These are phyloP conservation scores for Cetraspora pellucida DNA, from an alignment of 192 early-diverging fungal species.

Conservation along the genomic window DNA sequence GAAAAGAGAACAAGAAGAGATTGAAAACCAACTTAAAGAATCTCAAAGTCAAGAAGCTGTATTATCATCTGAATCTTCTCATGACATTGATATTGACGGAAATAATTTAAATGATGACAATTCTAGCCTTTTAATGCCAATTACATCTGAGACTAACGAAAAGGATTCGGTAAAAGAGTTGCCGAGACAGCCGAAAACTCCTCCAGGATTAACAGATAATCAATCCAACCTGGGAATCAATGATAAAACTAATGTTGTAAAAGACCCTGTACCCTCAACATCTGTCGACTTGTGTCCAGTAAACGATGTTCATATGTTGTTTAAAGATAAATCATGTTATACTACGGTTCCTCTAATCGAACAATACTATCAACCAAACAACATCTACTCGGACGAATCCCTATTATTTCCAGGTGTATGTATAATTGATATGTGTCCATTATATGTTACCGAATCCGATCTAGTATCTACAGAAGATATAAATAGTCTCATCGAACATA, in stretches of 20 bases:
- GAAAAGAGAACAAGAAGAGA: slow-evolving; percentile 54
- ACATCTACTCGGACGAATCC: background rate
- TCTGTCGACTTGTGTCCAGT: too few species aligned
- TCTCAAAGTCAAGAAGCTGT: slow-evolving; percentile 45
- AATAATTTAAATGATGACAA: background rate
- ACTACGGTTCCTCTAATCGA: background rate
- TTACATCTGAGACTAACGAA: too few species aligned
- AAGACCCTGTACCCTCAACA: too few species aligned
- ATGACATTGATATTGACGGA: slow-evolving; percentile 31
- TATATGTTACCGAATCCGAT: background rate
- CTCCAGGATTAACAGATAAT: too few species aligned
- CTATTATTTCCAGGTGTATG: background rate
- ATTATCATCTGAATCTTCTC: slow-evolving; percentile 25
- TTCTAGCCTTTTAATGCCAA: too few species aligned
- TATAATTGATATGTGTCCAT: background rate
- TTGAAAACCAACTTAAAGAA: slow-evolving; percentile 34
- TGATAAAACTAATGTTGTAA: too few species aligned
- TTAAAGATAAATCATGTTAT: background rate
- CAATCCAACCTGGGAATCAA: too few species aligned
- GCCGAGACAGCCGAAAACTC: too few species aligned
- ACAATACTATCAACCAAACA: background rate
- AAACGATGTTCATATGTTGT: background rate
- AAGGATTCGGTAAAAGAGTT: too few species aligned
- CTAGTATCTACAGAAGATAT: background rate
- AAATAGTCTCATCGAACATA: background rate